phyloP scores from a whole-genome alignment of 2,329 filamentous ascomycete species.

The Botrytis sinoallii region DNA sequence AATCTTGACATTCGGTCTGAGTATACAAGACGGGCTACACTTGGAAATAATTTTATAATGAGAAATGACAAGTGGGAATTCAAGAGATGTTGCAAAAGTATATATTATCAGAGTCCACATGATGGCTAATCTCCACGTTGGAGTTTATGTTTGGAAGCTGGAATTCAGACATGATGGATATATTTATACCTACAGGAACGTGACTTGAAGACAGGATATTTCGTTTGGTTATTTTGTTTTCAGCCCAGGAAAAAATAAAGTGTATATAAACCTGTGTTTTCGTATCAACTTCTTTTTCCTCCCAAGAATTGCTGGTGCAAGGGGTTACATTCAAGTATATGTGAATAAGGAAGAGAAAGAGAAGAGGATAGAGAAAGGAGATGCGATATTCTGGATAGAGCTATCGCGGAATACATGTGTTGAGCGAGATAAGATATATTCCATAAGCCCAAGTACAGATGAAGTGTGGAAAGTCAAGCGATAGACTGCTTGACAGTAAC shows the following conservation, averaged over 20 bases:
- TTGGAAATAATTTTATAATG: fast-evolving
- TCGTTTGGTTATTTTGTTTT: not conserved
- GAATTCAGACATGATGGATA: not conserved
- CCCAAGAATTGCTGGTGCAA: not conserved
- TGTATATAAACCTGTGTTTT: not conserved
- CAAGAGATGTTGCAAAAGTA: not conserved
- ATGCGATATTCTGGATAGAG: too few relatives aligned
- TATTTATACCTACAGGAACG: fast-evolving
- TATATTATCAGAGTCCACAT: not conserved
- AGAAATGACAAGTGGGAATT: not conserved
- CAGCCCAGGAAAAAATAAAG: not conserved
- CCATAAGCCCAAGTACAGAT: not conserved
- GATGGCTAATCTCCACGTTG: fast-evolving
- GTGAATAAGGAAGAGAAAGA: not conserved
- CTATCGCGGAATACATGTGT: not conserved
- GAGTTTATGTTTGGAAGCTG: not conserved
- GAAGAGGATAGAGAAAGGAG: not conserved
- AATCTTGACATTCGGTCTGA: not conserved
- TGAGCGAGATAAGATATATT: not conserved
- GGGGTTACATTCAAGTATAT: fast-evolving
- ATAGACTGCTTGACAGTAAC: too few relatives aligned
- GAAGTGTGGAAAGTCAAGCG: not conserved
- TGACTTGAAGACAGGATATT: not conserved
- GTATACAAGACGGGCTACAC: not conserved
- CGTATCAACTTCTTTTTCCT: not conserved